Percentiles rank a stretch among this genome's conserved stretches.
Evolutionary conservation across 345 rosid genomes (phyloP).

Genomic region (Eucalyptus paniculata): DNA sequence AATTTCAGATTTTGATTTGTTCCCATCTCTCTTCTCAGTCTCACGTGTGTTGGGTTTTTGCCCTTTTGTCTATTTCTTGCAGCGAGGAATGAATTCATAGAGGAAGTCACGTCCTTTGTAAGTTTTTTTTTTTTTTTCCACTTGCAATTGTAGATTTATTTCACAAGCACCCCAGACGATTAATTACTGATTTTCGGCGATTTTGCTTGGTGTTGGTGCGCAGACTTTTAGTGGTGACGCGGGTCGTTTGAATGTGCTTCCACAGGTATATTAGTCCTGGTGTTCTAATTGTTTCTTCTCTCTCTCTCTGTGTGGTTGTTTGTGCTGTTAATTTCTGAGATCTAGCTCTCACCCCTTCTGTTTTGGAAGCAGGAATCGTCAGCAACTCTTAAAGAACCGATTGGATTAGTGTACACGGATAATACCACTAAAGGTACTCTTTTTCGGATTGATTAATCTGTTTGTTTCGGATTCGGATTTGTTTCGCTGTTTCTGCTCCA

Average conservation of each 20-base stretch:
- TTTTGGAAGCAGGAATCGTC: conserved; percentile 41
- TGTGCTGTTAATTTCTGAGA: background rate
- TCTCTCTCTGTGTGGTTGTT: background rate
- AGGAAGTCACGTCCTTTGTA: conserved; percentile 60
- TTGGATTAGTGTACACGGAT: conserved; percentile 44
- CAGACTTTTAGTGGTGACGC: conserved; percentile 49
- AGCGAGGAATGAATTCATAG: conserved; percentile 61
- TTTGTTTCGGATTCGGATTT: background rate
- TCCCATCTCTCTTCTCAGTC: background rate
- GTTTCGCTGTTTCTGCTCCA: background rate
- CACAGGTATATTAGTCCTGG: conserved; percentile 29
- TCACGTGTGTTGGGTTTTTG: background rate
- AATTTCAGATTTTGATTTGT: background rate
- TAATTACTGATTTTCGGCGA: background rate
- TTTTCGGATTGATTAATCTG: background rate
- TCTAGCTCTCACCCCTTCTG: conserved; percentile 7
- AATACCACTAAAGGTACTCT: conserved; percentile 17
- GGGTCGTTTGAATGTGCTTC: conserved; percentile 56
- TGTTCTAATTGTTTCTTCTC: background rate
- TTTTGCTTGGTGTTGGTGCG: background rate
- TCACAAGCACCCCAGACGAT: background rate
- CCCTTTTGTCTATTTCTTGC: conserved; percentile 3
- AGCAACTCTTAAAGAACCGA: conserved; percentile 28
- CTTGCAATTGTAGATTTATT: background rate
- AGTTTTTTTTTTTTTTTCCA: background rate